Percentiles rank a stretch among this genome's conserved stretches.
Evolutionary conservation across 2,329 filamentous ascomycete genomes (phyloP).

Genomic region (Lachnellula occidentalis): DNA sequence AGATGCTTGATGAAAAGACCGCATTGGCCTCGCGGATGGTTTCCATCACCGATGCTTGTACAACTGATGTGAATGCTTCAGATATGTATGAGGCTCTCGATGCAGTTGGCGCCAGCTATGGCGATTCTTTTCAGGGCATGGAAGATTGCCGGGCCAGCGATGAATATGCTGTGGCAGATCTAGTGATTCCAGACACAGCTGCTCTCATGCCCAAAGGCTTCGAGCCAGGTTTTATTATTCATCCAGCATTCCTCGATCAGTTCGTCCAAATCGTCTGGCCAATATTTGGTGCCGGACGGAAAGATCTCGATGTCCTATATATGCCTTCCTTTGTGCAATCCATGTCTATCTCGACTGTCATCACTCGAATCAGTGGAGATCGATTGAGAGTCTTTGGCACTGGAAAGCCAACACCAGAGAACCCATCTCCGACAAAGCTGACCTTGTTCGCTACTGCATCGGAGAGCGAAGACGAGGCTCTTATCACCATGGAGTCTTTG

Average conservation of each 20-base stretch:
- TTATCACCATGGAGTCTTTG: slow-evolving; percentile 35
- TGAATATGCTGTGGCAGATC: slow-evolving; percentile 29
- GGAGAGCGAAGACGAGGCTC: slow-evolving; percentile 27
- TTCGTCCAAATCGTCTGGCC: slow-evolving; percentile 38
- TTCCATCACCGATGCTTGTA: slow-evolving; percentile 27
- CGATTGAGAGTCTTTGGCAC: slow-evolving; percentile 34
- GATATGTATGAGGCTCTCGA: slow-evolving; percentile 43
- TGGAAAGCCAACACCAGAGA: slow-evolving; percentile 26
- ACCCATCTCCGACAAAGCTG: slow-evolving; percentile 35
- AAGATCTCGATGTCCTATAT: slow-evolving; percentile 35
- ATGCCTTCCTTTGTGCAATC: slow-evolving; percentile 38
- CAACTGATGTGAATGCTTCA: slow-evolving; percentile 28
- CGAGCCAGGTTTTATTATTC: slow-evolving; percentile 40
- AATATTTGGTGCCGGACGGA: slow-evolving; percentile 33
- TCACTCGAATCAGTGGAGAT: slow-evolving; percentile 30
- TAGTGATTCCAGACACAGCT: slow-evolving; percentile 40
- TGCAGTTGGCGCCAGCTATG: slow-evolving; percentile 45
- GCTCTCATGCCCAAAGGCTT: slow-evolving; percentile 40
- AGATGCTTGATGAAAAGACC: slow-evolving; percentile 12
- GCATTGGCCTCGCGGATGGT: slow-evolving; percentile 30
- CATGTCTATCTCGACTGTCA: slow-evolving; percentile 33
- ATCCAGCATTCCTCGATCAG: slow-evolving; percentile 42
- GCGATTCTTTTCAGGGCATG: slow-evolving; percentile 46
- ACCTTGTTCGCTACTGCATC: slow-evolving; percentile 32
- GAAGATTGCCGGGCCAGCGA: slow-evolving; percentile 39